These are phyloP conservation scores for Picocystis sp. DNA, from an alignment of 163 green algal species.

Conservation along the genomic window DNA sequence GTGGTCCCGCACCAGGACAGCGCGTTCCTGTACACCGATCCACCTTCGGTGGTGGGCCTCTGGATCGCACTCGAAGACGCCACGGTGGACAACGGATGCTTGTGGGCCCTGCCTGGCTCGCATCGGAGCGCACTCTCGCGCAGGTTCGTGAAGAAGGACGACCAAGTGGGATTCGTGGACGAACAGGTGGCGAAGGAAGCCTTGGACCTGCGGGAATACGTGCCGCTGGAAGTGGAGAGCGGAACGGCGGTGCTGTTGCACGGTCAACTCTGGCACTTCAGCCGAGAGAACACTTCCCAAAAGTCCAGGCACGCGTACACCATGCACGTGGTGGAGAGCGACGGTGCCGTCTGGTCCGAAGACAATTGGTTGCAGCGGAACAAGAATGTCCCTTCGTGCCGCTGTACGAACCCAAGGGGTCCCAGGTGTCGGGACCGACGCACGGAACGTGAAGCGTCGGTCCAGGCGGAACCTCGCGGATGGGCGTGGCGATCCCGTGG, in stretches of 20 bases:
- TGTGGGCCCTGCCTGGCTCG: constrained; percentile 39
- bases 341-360: constrained; percentile 25
- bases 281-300: constrained; percentile 47
- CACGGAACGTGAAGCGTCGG: too few species aligned
- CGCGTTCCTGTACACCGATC: constrained; percentile 43
- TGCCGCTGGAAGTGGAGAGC: constrained; percentile 46
- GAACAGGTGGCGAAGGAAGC: background rate
- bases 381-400: constrained; percentile 37
- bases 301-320: constrained; percentile 62
- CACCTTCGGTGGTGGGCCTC: constrained; percentile 61
- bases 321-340: constrained; percentile 65
- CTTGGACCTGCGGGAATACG: constrained; percentile 53
- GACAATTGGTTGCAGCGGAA: constrained; percentile 66
- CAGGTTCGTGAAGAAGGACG: constrained; percentile 30
- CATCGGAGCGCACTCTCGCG: constrained; percentile 28
- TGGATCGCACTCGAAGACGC: constrained; percentile 92
- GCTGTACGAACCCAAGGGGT: constrained; percentile 25
- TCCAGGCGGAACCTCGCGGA: too few species aligned
- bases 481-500: too few species aligned
- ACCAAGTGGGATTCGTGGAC: constrained; percentile 30
- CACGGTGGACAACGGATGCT: constrained; percentile 58
- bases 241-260: constrained; percentile 87
- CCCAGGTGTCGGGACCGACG: too few species aligned
- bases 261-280: constrained; percentile 20
- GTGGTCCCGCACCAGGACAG: constrained; percentile 80